These are phyloP conservation scores for Cryphonectria radicalis DNA, from an alignment of 2,329 filamentous ascomycete species.

Conservation along the genomic window DNA sequence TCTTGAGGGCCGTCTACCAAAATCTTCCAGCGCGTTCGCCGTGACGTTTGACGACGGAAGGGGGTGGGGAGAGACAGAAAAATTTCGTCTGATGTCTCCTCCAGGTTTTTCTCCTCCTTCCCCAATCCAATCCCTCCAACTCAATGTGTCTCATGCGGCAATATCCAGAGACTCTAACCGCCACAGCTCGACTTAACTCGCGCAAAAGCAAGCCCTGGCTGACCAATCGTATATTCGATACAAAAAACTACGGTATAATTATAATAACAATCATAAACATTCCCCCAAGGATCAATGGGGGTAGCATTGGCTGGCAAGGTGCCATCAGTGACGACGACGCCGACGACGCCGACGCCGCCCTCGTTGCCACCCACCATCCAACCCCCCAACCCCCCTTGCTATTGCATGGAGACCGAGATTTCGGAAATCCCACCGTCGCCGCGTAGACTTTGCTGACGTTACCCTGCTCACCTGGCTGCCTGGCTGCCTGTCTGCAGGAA, in stretches of 20 bases:
- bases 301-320: neutral
- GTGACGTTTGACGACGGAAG: neutral
- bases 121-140: too few species aligned
- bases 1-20: neutral
- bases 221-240: neutral
- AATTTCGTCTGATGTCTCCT: neutral
- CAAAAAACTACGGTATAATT: neutral
- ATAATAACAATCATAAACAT: too few species aligned
- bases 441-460: neutral
- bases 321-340: neutral
- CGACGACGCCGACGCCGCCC: too few species aligned
- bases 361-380: too few species aligned
- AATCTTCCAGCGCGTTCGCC: neutral
- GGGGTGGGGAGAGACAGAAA: neutral
- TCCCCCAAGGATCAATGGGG: too few species aligned
- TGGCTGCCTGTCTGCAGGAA: too few species aligned
- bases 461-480: neutral
- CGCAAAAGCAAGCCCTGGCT: neutral
- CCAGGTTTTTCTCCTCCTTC: too few species aligned
- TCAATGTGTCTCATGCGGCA: too few species aligned
- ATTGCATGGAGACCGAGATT: neutral
- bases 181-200: neutral
- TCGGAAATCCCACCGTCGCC: too few species aligned
- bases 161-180: neutral
- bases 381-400: neutral